A percentile compares a stretch with the other conserved stretches of the same genome.
These are phyloP conservation scores for Amesomyces nigricolor DNA, from an alignment of 2,329 filamentous ascomycete genomes.

Conservation along the genomic window DNA sequence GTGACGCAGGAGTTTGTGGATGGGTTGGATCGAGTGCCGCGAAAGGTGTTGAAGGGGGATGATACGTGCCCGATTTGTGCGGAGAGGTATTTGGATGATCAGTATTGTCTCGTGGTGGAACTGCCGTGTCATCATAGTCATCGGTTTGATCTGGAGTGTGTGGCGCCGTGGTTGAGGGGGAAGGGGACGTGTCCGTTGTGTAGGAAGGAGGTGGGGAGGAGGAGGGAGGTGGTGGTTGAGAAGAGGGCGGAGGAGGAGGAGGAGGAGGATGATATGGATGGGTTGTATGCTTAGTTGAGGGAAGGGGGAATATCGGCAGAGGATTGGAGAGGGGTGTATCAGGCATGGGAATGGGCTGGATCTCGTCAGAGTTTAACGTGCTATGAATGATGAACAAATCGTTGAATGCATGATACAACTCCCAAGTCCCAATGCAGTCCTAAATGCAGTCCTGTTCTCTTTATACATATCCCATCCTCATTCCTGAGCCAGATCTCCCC, in stretches of 20 bases:
- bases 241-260: slow-evolving; percentile 44
- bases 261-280: slow-evolving; percentile 48
- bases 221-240: slow-evolving; percentile 42
- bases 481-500: not conserved
- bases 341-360: not conserved
- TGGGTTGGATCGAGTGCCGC: slow-evolving; percentile 51
- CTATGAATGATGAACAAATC: slow-evolving; percentile 2
- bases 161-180: slow-evolving; percentile 58
- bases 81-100: slow-evolving; percentile 55
- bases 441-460: not conserved
- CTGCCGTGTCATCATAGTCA: slow-evolving; percentile 56
- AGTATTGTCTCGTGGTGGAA: slow-evolving; percentile 58
- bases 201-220: slow-evolving; percentile 53
- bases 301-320: not conserved
- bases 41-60: slow-evolving; percentile 44
- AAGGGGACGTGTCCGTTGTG: slow-evolving; percentile 62
- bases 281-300: slow-evolving; percentile 38
- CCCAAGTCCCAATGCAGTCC: not conserved
- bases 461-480: not conserved
- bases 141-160: slow-evolving; percentile 61
- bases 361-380: not conserved
- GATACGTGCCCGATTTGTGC: slow-evolving; percentile 59
- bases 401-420: not conserved
- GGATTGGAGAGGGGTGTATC: not conserved
- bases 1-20: slow-evolving; percentile 57